Conservation (phyloP, 116 monocot species). For the Trichopus zeylanicus region DNA sequence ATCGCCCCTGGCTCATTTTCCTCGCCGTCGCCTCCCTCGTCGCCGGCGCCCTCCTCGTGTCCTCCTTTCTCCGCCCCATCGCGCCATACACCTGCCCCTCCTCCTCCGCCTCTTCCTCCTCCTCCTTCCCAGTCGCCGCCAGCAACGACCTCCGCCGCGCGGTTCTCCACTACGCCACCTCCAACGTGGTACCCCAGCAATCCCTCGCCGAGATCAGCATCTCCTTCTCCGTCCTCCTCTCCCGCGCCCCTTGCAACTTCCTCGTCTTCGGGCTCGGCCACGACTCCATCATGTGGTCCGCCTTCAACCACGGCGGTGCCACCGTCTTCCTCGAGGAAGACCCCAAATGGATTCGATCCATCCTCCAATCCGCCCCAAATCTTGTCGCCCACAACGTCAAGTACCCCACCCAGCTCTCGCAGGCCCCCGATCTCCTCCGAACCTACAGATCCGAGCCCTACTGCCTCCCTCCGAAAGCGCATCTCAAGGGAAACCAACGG, state of each 20-base stretch:
- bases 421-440: slow-evolving; percentile 25
- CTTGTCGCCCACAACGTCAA: slow-evolving; percentile 27
- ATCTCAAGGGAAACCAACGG: slow-evolving; percentile 16
- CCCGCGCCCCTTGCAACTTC: slow-evolving; percentile 54
- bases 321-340: slow-evolving; percentile 73
- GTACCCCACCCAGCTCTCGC: slow-evolving; percentile 37
- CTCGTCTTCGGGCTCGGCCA: slow-evolving; percentile 67
- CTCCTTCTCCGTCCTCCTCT: slow-evolving; percentile 36
- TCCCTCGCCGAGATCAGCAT: slow-evolving; percentile 40
- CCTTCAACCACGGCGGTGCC: slow-evolving; percentile 50
- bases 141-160: slow-evolving; percentile 17
- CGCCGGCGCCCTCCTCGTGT: slow-evolving; percentile 18
- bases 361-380: slow-evolving; percentile 12
- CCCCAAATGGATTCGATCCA: slow-evolving; percentile 24
- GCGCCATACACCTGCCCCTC: too few relatives aligned
- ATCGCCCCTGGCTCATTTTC: slow-evolving; percentile 15
- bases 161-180: slow-evolving; percentile 53
- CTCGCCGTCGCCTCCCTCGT: slow-evolving; percentile 13
- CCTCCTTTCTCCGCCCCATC: slow-evolving; percentile 17
- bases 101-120: slow-evolving; percentile 6
- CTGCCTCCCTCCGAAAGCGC: slow-evolving; percentile 23
- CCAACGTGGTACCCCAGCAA: slow-evolving; percentile 36
- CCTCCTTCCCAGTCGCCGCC: not conserved
- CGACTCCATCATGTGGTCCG: slow-evolving; percentile 58
- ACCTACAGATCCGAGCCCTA: slow-evolving; percentile 21